Base-by-base conservation (phyloP, 2,329 filamentous ascomycete genomes). In the Mycocentrospora acerina region DNA sequence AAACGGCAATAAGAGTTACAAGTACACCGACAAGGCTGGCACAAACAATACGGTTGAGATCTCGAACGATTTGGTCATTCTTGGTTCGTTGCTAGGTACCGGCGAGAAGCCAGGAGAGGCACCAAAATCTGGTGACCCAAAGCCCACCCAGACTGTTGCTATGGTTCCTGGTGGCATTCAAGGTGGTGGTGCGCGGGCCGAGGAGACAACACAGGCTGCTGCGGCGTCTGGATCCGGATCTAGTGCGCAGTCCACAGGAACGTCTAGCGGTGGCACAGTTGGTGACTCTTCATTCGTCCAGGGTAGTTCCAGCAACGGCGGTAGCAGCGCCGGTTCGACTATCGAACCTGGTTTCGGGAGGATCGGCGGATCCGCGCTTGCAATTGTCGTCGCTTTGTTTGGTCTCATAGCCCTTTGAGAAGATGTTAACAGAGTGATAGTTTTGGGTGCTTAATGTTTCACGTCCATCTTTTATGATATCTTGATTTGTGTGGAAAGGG, bases 21-120 rank as follows among this genome's bases (percentile, higher is more conserved):
- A 82, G 51, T 95, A 87, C 75, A 84, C 78, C 46, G 73, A 80
- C 58, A 36, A 65, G 15, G 67, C 69, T 1, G 87, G 78, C 40
- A 85, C 86, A 41, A 91, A 95, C 71, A 73, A 85, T 67, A 66
- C 88, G 1, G 79, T 97, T 41, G 71, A 82, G 35, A 83, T 94
- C 60, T 83, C 85, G 51, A 72, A 90, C 67, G 83, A 90, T 63
- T 65, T 75, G 34, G 93, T 90, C 33, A 72, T 89, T 10, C 77
- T 98, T 19, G 84, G 82, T 50, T 93, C 87, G 16, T 80, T 97
- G 47, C 72, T 83, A 36, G 90, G 82, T n/a, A 88, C 86, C 2
- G 93, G 93, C 35, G 77, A 84, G 28, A 78, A 97, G 62, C 88
- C 75, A 12, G 71, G 72, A 15, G 72, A 74, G 28, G 61, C 68